A percentile compares a stretch with the other conserved stretches of the same genome.
Conservation (phyloP, 75 land plant species). For the Cryptomeria japonica region DNA sequence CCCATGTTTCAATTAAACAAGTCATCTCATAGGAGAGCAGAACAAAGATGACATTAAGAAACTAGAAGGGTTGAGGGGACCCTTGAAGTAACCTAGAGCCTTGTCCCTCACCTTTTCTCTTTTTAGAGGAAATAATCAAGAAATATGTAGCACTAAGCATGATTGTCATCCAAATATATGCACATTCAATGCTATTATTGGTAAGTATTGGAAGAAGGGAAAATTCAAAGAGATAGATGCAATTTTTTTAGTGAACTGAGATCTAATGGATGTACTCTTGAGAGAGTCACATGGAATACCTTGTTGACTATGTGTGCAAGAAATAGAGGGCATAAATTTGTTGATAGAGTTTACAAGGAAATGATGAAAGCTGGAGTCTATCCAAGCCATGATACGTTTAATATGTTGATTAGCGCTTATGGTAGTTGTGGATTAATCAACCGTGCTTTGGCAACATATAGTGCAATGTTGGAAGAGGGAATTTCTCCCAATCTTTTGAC, state of each 20-base stretch:
- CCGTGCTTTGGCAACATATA: slow-evolving; percentile 56
- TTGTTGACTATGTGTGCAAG: slow-evolving; percentile 66
- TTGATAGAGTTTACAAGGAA: slow-evolving; percentile 58
- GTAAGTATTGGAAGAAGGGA: slow-evolving; percentile 70
- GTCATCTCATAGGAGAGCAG: no score
- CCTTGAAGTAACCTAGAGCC: no score
- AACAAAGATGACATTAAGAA: no score
- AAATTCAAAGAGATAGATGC: slow-evolving; percentile 64
- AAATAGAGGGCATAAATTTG: slow-evolving; percentile 55
- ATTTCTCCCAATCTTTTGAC: slow-evolving; percentile 66
- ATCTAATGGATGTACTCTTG: slow-evolving; percentile 58
- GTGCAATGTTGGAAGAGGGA: slow-evolving; percentile 73
- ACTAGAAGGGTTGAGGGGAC: no score
- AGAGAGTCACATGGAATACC: slow-evolving; percentile 86
- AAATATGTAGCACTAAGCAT: no score
- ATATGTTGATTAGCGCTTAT: slow-evolving; percentile 83
- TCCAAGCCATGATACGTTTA: slow-evolving; percentile 83
- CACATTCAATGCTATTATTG: slow-evolving; percentile 84
- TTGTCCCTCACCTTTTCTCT: no score
- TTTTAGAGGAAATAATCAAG: no score
- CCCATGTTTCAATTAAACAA: no score
- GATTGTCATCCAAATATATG: slow-evolving; percentile 80
- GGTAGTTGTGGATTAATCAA: slow-evolving; percentile 79
- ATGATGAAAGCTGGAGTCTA: slow-evolving; percentile 80
- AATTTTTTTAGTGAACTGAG: slow-evolving; percentile 66